phyloP scores from a whole-genome alignment of 768 basidiomycete genomes.

The Nevesoporus exiguus region DNA sequence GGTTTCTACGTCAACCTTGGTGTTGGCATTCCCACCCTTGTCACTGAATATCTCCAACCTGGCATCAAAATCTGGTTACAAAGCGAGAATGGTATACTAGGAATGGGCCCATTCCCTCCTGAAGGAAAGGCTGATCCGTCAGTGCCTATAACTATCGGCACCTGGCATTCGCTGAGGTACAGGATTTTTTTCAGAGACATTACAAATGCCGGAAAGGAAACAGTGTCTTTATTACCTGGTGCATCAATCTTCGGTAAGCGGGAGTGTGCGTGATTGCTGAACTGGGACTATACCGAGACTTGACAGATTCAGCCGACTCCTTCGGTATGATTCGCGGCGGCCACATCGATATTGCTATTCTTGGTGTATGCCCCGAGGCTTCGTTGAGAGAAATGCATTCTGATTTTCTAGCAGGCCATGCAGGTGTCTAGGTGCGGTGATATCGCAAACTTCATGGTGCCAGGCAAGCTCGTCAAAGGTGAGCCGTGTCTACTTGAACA shows the following conservation, averaged over 20 bases:
- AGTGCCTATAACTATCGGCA: constrained; percentile 27
- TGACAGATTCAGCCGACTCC: constrained; percentile 74
- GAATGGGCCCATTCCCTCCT: constrained; percentile 83
- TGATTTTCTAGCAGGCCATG: constrained; percentile 63
- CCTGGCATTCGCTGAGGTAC: constrained; percentile 26
- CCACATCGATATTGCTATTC: constrained; percentile 88
- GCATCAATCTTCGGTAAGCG: constrained; percentile 79
- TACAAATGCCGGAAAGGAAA: constrained; percentile 92
- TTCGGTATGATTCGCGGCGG: constrained; percentile 97
- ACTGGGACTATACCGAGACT: constrained; percentile 21
- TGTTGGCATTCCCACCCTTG: constrained; percentile 87
- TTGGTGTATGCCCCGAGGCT: constrained; percentile 67
- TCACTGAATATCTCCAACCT: constrained; percentile 67
- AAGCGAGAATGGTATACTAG: constrained; percentile 85
- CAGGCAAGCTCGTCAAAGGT: constrained; percentile 86
- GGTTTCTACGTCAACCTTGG: constrained; percentile 85
- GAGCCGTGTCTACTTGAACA: constrained; percentile 2
- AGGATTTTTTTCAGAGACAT: constrained; percentile 60
- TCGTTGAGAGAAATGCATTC: constrained; percentile 21
- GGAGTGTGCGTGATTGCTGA: constrained; percentile 44
- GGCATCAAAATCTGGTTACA: constrained; percentile 79
- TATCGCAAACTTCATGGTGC: constrained; percentile 97
- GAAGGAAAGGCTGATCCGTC: constrained; percentile 75
- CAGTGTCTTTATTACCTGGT: constrained; percentile 85
- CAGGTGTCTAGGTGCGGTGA: constrained; percentile 88